Conservation (phyloP, 306 rosid species). For the Crataegus laevigata region DNA sequence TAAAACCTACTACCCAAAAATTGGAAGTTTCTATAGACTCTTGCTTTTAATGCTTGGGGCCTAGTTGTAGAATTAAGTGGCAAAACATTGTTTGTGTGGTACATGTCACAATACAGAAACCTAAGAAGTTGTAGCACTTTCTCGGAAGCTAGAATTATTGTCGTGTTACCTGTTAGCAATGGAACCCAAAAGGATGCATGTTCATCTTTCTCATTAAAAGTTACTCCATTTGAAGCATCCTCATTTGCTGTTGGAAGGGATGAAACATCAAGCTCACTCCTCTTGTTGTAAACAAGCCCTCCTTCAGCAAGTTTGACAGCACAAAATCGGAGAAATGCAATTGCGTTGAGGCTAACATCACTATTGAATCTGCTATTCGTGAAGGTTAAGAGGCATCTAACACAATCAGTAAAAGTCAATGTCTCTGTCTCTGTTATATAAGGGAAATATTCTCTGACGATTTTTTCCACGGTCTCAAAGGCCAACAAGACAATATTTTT, state of each 20-base stretch:
- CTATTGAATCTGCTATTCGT: constrained; percentile 93
- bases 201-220: constrained; percentile 62
- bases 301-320: constrained; percentile 99
- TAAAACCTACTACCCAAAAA: not conserved
- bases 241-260: constrained; percentile 29
- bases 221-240: constrained; percentile 33
- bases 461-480: constrained; percentile 97
- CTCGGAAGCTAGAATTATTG: constrained; percentile 11
- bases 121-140: not conserved
- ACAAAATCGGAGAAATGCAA: constrained; percentile 97
- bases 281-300: constrained; percentile 77
- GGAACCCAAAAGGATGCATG: constrained; percentile 86
- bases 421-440: constrained; percentile 99
- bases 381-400: constrained; percentile 89
- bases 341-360: constrained; percentile 99
- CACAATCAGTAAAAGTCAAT: constrained; percentile 88
- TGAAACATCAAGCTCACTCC: constrained; percentile 37
- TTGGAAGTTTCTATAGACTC: not conserved
- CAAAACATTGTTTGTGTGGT: not conserved
- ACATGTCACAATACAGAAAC: not conserved
- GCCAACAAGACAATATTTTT: constrained; percentile 90
- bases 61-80: constrained; percentile 1
- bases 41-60: not conserved
- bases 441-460: constrained; percentile 94
- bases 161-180: constrained; percentile 70